Base-by-base conservation (phyloP, 164 flowering plant species). In the Annona squamosa region DNA sequence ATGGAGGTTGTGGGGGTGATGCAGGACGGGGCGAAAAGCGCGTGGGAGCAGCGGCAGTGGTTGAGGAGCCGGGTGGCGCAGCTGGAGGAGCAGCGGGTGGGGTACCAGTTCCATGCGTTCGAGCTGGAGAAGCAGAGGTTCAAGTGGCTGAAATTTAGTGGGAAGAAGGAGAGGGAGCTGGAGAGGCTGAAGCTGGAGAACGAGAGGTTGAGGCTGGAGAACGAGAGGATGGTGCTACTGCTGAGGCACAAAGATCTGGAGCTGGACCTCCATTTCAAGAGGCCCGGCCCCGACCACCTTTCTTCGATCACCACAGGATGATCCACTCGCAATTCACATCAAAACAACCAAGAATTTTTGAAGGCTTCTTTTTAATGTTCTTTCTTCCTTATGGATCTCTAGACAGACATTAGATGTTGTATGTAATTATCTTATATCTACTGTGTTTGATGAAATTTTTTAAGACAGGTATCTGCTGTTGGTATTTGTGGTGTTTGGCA, bases 131-230 rank as follows among this genome's bases (percentile, higher is more conserved):
- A 88, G 79, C 92, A 87, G 77, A 76, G 93, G 74, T 70, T 90
- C 71, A 95, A 93, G 75, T 95, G 99, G 99, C 62, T 84, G 62
- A 95, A 83, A 76, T 95, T 84, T 47, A 85, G 94, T 74, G 79
- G 84, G 74, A 89, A 90, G 83, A 95, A 95, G 79, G 99, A 95
- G 82, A 85, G 98, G 82, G 97, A 93, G 63, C 87, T 95, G 92
- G 98, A 95, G 86, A 86, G 81, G 67, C 82, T 86, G 65, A 91
- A 83, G 87, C 85, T 93, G 1, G 81, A 81, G 16, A 95, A 93
- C 13, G 95, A 95, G 78, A 52, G 88, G 57, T 76, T 80, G 77
- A 83, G 79, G 83, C 88, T 93, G 0, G 97, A 90, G 72, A 91
- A 81, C 68, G 94, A 95, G 62, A 85, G 93, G 26, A 93, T 95